Conservation (phyloP, 768 basidiomycete genomes). For the Podaxis mareebaensis region DNA sequence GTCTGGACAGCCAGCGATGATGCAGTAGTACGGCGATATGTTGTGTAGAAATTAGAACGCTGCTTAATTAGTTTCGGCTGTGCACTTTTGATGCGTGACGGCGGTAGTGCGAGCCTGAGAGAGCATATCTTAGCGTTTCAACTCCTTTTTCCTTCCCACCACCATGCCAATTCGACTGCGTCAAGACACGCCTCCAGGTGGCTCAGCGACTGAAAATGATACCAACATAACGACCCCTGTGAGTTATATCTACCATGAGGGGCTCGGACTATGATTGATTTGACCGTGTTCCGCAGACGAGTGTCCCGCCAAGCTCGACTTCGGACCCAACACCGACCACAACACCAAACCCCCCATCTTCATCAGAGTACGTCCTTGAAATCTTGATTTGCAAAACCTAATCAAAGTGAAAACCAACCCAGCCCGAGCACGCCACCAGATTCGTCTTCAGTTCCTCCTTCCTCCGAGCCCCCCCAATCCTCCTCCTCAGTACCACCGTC, state of each 20-base stretch:
- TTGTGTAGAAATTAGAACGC: not conserved
- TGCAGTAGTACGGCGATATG: slow-evolving; percentile 42
- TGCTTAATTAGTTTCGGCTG: not conserved
- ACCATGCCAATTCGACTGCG: not conserved
- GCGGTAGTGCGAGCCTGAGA: not conserved
- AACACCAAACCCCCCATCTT: not conserved
- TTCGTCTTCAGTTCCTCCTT: not conserved
- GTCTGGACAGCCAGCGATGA: slow-evolving; percentile 60
- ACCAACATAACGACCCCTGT: slow-evolving; percentile 18
- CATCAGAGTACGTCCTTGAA: not conserved
- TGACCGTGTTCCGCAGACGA: not conserved
- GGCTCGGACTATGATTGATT: not conserved
- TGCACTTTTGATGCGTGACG: not conserved
- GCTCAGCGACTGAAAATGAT: not conserved
- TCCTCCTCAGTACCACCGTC: not conserved
- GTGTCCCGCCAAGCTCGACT: not conserved
- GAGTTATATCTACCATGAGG: not conserved
- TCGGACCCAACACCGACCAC: not conserved
- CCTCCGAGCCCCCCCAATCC: not conserved
- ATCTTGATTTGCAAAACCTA: not conserved
- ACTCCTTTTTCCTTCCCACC: not conserved
- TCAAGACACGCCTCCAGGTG: not conserved
- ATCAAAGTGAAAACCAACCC: not conserved
- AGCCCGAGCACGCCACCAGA: not conserved
- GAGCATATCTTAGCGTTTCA: not conserved